phyloP scores from a whole-genome alignment of 2,329 filamentous ascomycete species.

The Microdochium trichocladiopsis region DNA sequence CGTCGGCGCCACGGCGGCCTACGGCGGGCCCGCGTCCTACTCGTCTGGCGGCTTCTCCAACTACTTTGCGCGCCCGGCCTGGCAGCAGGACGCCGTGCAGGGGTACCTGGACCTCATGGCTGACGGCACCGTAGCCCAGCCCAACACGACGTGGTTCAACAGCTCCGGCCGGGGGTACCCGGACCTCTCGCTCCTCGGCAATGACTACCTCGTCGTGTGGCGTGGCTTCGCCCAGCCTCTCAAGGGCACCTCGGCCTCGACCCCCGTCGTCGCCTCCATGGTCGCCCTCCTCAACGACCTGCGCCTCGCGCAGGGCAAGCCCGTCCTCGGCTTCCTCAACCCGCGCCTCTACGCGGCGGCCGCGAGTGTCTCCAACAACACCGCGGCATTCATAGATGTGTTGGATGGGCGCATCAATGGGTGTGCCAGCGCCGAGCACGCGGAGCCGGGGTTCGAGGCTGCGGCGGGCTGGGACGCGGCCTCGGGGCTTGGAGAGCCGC shows the following conservation, averaged over 20 bases:
- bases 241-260: conserved; percentile 32
- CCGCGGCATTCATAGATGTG: conserved; percentile 22
- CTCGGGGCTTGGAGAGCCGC: conserved; percentile 36
- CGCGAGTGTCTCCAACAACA: not conserved
- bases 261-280: conserved; percentile 47
- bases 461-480: conserved; percentile 37
- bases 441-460: conserved; percentile 30
- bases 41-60: conserved; percentile 45
- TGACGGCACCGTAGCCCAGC: conserved; percentile 11
- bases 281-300: conserved; percentile 50
- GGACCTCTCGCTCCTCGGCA: conserved; percentile 41
- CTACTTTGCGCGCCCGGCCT: conserved; percentile 37
- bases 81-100: conserved; percentile 33
- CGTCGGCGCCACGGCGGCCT: conserved; percentile 13
- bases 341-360: conserved; percentile 34
- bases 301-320: conserved; percentile 34
- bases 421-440: conserved; percentile 15
- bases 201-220: conserved; percentile 29
- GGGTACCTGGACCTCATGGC: conserved; percentile 33
- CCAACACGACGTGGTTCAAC: conserved; percentile 12
- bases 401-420: conserved; percentile 18
- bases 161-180: conserved; percentile 39
- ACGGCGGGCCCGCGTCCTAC: conserved; percentile 31
- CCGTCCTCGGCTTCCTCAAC: conserved; percentile 38
- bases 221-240: conserved; percentile 20